Percentiles rank a stretch among this genome's conserved stretches.
These are phyloP conservation scores for Pseudogymnoascus sp. DNA, from an alignment of 2,329 filamentous ascomycete species.

Conservation along the genomic window DNA sequence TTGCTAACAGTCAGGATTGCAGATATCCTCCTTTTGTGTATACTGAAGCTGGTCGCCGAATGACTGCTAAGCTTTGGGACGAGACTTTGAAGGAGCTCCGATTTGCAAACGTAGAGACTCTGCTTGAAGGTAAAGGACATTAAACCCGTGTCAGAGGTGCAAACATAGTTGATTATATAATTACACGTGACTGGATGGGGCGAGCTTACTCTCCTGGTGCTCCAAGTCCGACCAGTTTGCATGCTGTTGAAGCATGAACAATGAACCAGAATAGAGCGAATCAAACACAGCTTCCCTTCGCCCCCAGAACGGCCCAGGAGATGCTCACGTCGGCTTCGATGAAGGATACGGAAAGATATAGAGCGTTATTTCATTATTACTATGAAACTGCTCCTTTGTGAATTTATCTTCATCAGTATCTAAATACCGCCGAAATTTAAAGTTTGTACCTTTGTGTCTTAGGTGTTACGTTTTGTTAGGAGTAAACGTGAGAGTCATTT, in stretches of 20 bases:
- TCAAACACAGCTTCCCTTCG: not conserved
- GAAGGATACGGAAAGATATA: not conserved
- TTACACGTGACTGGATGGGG: not conserved
- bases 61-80: conserved; percentile 32
- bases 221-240: not conserved
- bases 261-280: not conserved
- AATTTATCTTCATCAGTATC: too few relatives aligned
- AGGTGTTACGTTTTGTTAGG: too few relatives aligned
- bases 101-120: conserved; percentile 21
- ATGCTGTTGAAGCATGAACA: not conserved
- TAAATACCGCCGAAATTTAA: too few relatives aligned
- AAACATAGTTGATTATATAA: not conserved
- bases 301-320: not conserved
- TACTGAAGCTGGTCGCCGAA: not conserved
- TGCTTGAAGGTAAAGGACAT: not conserved
- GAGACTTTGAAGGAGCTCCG: conserved; percentile 30
- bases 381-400: not conserved
- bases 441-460: too few relatives aligned
- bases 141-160: not conserved
- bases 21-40: not conserved
- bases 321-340: not conserved
- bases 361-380: not conserved
- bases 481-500: too few relatives aligned
- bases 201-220: not conserved
- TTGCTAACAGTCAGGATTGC: not conserved